Base-by-base conservation (phyloP, 257 asterid genomes). In the Asclepias syriaca region DNA sequence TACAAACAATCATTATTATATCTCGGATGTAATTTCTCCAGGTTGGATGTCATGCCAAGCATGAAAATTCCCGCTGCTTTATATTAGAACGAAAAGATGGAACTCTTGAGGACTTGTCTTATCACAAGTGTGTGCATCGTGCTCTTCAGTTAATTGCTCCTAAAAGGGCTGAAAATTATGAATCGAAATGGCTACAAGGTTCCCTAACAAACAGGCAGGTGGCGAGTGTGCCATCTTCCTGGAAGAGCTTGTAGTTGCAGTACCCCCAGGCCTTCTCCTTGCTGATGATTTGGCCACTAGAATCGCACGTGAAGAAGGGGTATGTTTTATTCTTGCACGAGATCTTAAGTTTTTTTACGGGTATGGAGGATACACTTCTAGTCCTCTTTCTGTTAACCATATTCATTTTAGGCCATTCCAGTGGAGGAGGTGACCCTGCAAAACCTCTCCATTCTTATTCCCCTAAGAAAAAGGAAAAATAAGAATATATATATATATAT, bases 91-190 rank as follows among this genome's bases (percentile, higher is more conserved):
- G 95, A 65, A 77, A 80, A 10, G 97, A 95, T 77, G 97, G 93
- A 71, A 82, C 96, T 1, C 90, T 80, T 64, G 99, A 89, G 77
- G 99, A 94, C 77, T 89, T 94, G 65, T 94, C 99, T 2, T 94
- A 91, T 64, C 85, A 83, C 82, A 94, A 94, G 82, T 88, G 96
- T 72, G 77, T 94, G 7, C 79, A 80, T 69, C 81, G 80, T 54
- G 96, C 96, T 64, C 72, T 87, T 34, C 82, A 86, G 81, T 46
- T 81, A 32, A 77, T 87, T 6, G 82, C 84, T n/a, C 93, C 95
- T 14, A 66, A 80, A 3, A 85, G 72, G 80, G 87, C 85, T 11
- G 83, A 78, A 65, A 59, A 77, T 5, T 77, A 85, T 58, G 76
- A 61, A 37, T 74, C 86, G 27, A 84, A 39, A 75, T 82, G 84